These are phyloP conservation scores for Claviceps quebecensis DNA, from an alignment of 2,329 filamentous ascomycete genomes.

Conservation along the genomic window DNA sequence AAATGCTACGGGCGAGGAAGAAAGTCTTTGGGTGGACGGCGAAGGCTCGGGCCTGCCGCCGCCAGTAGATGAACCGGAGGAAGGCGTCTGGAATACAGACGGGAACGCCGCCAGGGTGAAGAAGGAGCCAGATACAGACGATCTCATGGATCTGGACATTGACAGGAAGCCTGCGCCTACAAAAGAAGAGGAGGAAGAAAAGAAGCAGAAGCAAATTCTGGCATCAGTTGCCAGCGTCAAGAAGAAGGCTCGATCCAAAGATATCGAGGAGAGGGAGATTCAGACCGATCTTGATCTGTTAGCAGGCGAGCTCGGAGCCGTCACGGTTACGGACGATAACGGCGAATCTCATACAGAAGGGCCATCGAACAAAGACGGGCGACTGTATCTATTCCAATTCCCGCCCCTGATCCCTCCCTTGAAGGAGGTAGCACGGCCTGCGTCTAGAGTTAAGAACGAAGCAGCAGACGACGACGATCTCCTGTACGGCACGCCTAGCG, in stretches of 20 bases:
- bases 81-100: slow-evolving; percentile 31
- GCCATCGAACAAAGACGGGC: slow-evolving; percentile 33
- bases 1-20: slow-evolving; percentile 28
- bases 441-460: slow-evolving; percentile 27
- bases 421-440: slow-evolving; percentile 15
- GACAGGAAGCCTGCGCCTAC: slow-evolving; percentile 11
- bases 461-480: slow-evolving; percentile 25
- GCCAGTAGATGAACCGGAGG: slow-evolving; percentile 18
- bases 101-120: slow-evolving; percentile 26
- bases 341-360: slow-evolving; percentile 15
- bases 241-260: slow-evolving; percentile 14
- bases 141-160: slow-evolving; percentile 27
- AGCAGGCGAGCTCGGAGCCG: slow-evolving; percentile 27
- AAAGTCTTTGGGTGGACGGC: slow-evolving; percentile 31
- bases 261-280: slow-evolving; percentile 25
- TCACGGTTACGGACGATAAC: slow-evolving; percentile 18
- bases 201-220: slow-evolving; percentile 8
- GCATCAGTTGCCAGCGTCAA: slow-evolving; percentile 10
- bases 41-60: slow-evolving; percentile 15
- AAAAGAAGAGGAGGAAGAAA: slow-evolving; percentile 10
- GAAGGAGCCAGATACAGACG: slow-evolving; percentile 28
- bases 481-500: slow-evolving; percentile 15
- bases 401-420: slow-evolving; percentile 47
- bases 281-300: slow-evolving; percentile 27
- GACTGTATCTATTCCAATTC: slow-evolving; percentile 51